Conservation (phyloP, 1,139 yeast genomes). For the Pneumocystis wakefieldiae region DNA sequence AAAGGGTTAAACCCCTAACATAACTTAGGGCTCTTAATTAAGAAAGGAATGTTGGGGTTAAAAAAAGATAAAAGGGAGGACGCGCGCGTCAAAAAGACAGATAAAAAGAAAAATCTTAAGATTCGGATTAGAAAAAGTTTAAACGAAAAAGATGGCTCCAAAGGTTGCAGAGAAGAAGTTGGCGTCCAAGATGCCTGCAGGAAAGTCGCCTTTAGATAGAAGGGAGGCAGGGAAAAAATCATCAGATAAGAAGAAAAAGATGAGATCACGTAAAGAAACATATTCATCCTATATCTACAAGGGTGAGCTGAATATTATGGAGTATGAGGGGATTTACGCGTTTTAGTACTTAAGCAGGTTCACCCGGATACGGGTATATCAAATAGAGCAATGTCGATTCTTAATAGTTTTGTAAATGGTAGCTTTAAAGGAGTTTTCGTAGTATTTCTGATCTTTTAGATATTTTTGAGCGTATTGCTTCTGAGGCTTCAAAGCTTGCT, state of each 20-base stretch:
- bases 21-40: not conserved
- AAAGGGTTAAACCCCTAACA: too few species aligned
- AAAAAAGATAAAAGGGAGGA: not conserved
- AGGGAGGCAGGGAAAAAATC: slow-evolving; percentile 64
- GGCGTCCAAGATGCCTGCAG: slow-evolving; percentile 29
- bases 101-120: not conserved
- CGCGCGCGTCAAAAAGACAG: not conserved
- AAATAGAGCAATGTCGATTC: slow-evolving; percentile 96
- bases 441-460: not conserved
- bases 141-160: slow-evolving; percentile 57
- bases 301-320: not conserved
- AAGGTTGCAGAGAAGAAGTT: slow-evolving; percentile 54
- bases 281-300: slow-evolving; percentile 97
- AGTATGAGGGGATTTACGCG: not conserved
- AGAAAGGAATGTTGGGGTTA: not conserved
- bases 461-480: slow-evolving; percentile 84
- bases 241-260: slow-evolving; percentile 81
- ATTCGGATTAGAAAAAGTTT: not conserved
- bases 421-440: not conserved
- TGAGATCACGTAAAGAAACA: slow-evolving; percentile 96
- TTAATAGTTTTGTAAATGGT: slow-evolving; percentile 89
- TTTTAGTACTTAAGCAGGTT: slow-evolving; percentile 74
- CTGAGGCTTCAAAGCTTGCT: slow-evolving; percentile 98
- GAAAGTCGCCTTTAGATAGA: slow-evolving; percentile 87
- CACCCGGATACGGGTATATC: slow-evolving; percentile 94